Evolutionary conservation across 208 protist species (phyloP).

Genomic region (Acanthamoeba lenticulata): DNA sequence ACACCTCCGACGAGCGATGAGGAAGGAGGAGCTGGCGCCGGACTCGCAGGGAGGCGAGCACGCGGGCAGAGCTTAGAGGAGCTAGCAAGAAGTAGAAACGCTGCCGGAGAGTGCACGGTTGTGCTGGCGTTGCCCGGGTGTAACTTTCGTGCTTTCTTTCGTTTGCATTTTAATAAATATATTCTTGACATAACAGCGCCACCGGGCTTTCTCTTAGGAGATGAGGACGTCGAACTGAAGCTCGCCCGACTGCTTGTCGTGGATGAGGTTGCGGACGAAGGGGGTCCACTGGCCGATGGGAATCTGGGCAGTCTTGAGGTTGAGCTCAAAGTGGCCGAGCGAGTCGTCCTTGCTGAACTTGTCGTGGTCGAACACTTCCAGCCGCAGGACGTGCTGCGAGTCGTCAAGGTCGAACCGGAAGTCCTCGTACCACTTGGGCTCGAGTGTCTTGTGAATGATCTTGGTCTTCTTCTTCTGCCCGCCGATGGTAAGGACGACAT

Average conservation of each 20-base stretch:
- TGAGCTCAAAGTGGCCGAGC: conserved; percentile 57
- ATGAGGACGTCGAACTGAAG: conserved; percentile 28
- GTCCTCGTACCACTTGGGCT: conserved; percentile 61
- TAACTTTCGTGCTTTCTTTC: no score
- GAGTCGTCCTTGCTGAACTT: conserved; percentile 65
- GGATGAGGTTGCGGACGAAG: conserved; percentile 39
- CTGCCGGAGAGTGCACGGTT: no score
- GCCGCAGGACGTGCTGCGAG: background rate
- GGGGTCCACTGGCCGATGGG: conserved; percentile 41
- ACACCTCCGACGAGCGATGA: no score
- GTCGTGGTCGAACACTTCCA: conserved; percentile 67
- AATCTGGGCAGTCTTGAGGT: conserved; percentile 22
- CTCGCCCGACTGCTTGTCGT: background rate
- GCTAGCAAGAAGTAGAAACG: no score
- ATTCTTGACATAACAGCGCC: no score
- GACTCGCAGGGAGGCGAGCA: no score
- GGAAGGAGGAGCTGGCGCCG: no score
- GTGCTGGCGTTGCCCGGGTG: no score
- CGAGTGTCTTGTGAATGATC: conserved; percentile 33
- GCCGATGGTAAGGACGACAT: background rate
- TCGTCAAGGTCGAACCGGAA: conserved; percentile 48
- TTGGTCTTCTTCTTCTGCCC: conserved; percentile 64
- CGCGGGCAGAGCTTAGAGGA: no score
- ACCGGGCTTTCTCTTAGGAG: no score
- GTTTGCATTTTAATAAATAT: no score